Evolutionary conservation across 2,329 filamentous ascomycete species (phyloP).

Genomic region (Aspergillus japonicus): DNA sequence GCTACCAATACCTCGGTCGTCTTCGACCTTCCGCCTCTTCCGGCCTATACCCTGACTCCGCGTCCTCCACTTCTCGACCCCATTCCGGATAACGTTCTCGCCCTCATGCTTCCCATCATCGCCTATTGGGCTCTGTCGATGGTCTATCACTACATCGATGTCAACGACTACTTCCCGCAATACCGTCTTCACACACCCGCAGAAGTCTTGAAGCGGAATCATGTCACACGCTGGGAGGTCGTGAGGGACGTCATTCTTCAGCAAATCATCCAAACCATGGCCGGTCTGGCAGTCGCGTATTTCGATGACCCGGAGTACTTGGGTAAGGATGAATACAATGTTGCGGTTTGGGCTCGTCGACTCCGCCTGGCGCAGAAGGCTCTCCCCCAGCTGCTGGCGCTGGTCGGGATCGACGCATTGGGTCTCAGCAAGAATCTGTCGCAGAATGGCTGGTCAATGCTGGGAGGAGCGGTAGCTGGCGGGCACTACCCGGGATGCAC

Average conservation of each 20-base stretch:
- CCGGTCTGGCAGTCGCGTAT: constrained; percentile 65
- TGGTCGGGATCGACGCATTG: constrained; percentile 73
- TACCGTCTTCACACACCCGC: constrained; percentile 94
- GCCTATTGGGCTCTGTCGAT: constrained; percentile 87
- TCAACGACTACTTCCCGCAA: constrained; percentile 79
- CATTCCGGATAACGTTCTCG: constrained; percentile 77
- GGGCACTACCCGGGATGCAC: constrained; percentile 75
- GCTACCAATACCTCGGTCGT: constrained; percentile 36
- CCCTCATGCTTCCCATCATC: constrained; percentile 71
- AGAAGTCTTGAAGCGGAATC: constrained; percentile 83
- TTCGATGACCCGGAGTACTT: constrained; percentile 71
- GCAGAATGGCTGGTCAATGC: constrained; percentile 62
- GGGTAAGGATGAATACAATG: constrained; percentile 79
- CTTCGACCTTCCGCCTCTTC: constrained; percentile 74
- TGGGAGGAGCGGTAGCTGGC: constrained; percentile 74
- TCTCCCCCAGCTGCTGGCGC: constrained; percentile 68
- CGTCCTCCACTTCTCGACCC: constrained; percentile 71
- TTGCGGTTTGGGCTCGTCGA: constrained; percentile 85
- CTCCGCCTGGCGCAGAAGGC: constrained; percentile 74
- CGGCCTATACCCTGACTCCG: constrained; percentile 71
- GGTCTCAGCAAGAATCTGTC: constrained; percentile 74
- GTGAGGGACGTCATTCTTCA: constrained; percentile 88
- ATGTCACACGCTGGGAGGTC: constrained; percentile 79
- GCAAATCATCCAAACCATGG: constrained; percentile 80
- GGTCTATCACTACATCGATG: constrained; percentile 84